Evolutionary conservation across 495 filamentous ascomycete genomes (phyloP).

Genomic region (Tuber melanosporum): DNA sequence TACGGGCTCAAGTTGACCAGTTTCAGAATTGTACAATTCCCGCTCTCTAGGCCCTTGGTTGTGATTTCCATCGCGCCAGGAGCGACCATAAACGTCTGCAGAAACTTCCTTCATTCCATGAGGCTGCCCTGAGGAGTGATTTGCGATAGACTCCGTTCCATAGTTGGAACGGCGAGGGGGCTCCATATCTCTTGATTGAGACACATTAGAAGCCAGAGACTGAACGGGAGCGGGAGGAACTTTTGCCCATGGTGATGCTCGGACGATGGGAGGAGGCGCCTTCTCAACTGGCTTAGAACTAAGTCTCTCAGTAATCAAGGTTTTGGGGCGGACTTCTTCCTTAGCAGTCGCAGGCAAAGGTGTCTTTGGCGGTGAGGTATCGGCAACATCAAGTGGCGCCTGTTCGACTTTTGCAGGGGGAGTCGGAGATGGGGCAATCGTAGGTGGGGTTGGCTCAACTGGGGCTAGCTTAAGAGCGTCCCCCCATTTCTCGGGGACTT

Average conservation of each 20-base stretch:
- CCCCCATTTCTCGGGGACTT: constrained; percentile 83
- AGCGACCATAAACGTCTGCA: constrained; percentile 86
- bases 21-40: constrained; percentile 90
- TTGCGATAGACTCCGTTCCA: constrained; percentile 43
- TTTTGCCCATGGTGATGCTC: constrained; percentile 39
- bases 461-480: constrained; percentile 81
- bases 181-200: constrained; percentile 7
- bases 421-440: constrained; percentile 29
- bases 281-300: constrained; percentile 26
- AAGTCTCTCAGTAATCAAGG: constrained; percentile 35
- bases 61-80: constrained; percentile 64
- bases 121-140: constrained; percentile 47
- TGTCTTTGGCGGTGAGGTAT: constrained; percentile 33
- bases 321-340: constrained; percentile 36
- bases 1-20: constrained; percentile 88
- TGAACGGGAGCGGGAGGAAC: constrained; percentile 18
- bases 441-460: constrained; percentile 44
- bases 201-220: background rate
- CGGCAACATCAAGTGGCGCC: constrained; percentile 25
- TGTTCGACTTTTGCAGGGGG: constrained; percentile 21
- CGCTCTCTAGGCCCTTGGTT: constrained; percentile 51
- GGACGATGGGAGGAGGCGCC: constrained; percentile 13
- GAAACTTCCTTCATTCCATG: constrained; percentile 70
- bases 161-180: constrained; percentile 22
- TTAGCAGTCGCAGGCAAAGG: constrained; percentile 17